A percentile compares a stretch with the other conserved stretches of the same genome.
Evolutionary conservation across 441 rosid genomes (phyloP).

Genomic region (Gossypium lobatum): DNA sequence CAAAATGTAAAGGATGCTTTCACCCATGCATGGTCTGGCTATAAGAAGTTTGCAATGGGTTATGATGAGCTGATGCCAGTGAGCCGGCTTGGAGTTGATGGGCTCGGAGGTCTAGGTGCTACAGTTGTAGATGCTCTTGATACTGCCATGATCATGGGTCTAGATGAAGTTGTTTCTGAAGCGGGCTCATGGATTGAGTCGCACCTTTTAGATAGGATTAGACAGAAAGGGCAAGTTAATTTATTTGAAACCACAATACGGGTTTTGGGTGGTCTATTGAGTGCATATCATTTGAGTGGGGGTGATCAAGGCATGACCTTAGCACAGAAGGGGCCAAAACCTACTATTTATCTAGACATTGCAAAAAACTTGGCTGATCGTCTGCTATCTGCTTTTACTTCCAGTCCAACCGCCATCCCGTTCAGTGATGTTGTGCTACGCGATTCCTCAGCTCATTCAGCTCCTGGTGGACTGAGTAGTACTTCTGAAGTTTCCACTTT

Average conservation of each 20-base stretch:
- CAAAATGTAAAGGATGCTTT: conserved; percentile 8
- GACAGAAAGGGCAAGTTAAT: conserved; percentile 88
- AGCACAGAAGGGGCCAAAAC: conserved; percentile 52
- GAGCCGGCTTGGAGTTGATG: conserved; percentile 68
- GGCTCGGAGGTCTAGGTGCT: conserved; percentile 95
- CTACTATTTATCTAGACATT: conserved; percentile 62
- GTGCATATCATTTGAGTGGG: conserved; percentile 95
- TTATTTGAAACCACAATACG: conserved; percentile 95
- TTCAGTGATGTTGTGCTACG: conserved; percentile 76
- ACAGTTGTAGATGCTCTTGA: conserved; percentile 92
- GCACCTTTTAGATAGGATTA: conserved; percentile 71
- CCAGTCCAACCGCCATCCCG: conserved; percentile 86
- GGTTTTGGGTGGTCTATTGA: conserved; percentile 89
- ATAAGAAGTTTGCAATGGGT: conserved; percentile 83
- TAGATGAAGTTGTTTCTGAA: conserved; percentile 67
- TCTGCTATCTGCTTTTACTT: conserved; percentile 73
- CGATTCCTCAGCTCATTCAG: conserved; percentile 78
- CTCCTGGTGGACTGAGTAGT: conserved; percentile 88
- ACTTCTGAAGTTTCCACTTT: conserved; percentile 87
- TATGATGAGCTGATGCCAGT: conserved; percentile 92
- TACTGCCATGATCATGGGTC: conserved; percentile 96
- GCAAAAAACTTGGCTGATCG: conserved; percentile 86
- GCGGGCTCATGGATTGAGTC: conserved; percentile 85
- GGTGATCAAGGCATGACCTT: conserved; percentile 49
- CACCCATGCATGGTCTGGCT: conserved; percentile 85